phyloP scores from a whole-genome alignment of 208 protist species.

The Crithidia mellificae region DNA sequence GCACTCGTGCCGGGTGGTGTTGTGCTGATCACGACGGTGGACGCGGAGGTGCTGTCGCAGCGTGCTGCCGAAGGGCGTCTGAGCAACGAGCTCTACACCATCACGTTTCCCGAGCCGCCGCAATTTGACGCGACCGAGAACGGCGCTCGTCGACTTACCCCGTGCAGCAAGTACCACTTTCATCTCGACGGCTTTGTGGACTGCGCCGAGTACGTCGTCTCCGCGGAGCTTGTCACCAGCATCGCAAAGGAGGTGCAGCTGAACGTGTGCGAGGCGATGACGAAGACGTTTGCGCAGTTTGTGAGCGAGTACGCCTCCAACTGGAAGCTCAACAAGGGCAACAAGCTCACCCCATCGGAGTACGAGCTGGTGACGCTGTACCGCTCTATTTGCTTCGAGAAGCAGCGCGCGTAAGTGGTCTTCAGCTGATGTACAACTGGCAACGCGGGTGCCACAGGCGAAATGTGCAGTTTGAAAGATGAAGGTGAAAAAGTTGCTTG shows the following conservation, averaged over 20 bases:
- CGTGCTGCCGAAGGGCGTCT: conserved; percentile 33
- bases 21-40: conserved; percentile 80
- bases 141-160: conserved; percentile 26
- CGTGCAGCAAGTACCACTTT: conserved; percentile 79
- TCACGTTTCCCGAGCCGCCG: conserved; percentile 26
- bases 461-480: too few relatives aligned
- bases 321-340: conserved; percentile 58
- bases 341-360: conserved; percentile 49
- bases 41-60: conserved; percentile 45
- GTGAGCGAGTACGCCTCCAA: conserved; percentile 44
- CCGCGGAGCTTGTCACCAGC: conserved; percentile 37
- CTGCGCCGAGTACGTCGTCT: conserved; percentile 84
- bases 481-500: too few relatives aligned
- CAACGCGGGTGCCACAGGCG: not conserved
- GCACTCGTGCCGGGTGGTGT: conserved; percentile 59
- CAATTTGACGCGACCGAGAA: conserved; percentile 1
- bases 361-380: conserved; percentile 73
- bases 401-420: conserved; percentile 13
- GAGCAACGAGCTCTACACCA: conserved; percentile 41
- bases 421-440: not conserved
- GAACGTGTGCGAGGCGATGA: conserved; percentile 19
- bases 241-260: conserved; percentile 29
- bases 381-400: conserved; percentile 61
- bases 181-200: conserved; percentile 87
- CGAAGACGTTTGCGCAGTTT: conserved; percentile 45